Percentiles rank a stretch among this genome's conserved stretches.
Evolutionary conservation across 2,329 filamentous ascomycete species (phyloP).

Genomic region (Spiromastix sp.): DNA sequence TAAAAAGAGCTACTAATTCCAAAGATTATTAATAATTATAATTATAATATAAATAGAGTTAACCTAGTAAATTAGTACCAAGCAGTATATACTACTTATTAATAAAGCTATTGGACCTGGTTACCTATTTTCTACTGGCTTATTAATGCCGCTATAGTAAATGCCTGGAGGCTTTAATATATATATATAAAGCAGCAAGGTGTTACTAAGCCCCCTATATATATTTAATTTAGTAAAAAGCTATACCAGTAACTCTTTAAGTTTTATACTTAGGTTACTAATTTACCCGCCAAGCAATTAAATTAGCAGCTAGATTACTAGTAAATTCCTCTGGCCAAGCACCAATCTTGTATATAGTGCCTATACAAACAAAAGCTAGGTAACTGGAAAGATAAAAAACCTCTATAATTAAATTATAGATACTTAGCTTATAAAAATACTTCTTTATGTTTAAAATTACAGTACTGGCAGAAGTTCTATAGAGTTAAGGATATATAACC

Average conservation of each 20-base stretch:
- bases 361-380: background rate
- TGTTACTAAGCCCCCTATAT: background rate
- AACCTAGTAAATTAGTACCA: background rate
- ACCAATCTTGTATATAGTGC: background rate
- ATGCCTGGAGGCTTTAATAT: constrained; percentile 1
- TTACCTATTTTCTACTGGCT: background rate
- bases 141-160: background rate
- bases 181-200: background rate
- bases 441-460: background rate
- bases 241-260: constrained; percentile 1
- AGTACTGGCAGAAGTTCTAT: background rate
- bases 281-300: background rate
- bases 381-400: background rate
- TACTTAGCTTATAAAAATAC: background rate
- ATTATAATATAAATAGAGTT: background rate
- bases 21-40: background rate
- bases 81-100: background rate
- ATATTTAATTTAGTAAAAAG: background rate
- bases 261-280: background rate
- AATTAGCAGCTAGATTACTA: background rate
- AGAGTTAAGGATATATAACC: background rate
- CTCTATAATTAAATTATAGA: background rate
- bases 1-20: background rate
- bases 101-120: background rate
- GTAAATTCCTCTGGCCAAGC: background rate